Evolutionary conservation across 2,329 filamentous ascomycete genomes (phyloP).

Genomic region (Ceratocystis smalleyi): DNA sequence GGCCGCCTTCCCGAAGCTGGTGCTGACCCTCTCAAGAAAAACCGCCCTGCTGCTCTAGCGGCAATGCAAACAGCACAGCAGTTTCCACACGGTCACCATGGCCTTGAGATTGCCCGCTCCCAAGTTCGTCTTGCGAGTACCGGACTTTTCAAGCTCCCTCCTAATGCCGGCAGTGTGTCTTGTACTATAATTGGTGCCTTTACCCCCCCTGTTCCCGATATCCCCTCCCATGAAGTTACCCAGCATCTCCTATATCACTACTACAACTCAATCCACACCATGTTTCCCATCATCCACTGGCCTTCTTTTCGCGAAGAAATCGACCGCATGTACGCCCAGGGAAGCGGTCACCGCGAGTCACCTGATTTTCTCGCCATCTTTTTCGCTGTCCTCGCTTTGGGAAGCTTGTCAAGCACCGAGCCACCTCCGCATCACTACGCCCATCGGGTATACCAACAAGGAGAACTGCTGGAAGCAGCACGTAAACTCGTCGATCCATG

Average conservation of each 20-base stretch:
- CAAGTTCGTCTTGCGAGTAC: constrained; percentile 16
- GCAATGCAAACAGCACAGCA: constrained; percentile 14
- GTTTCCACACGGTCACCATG: constrained; percentile 14
- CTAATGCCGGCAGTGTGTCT: constrained; percentile 15
- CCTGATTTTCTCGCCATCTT: constrained; percentile 65
- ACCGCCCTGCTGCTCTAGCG: constrained; percentile 15
- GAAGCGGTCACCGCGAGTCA: constrained; percentile 35
- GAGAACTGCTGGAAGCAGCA: constrained; percentile 56
- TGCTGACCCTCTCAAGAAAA: constrained; percentile 15
- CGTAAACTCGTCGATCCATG: constrained; percentile 61
- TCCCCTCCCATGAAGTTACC: constrained; percentile 55
- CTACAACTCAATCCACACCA: constrained; percentile 58
- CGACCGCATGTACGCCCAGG: constrained; percentile 57
- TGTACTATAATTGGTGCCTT: constrained; percentile 24
- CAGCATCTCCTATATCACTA: constrained; percentile 65
- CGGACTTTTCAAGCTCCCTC: constrained; percentile 15
- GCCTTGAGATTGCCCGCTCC: constrained; percentile 15
- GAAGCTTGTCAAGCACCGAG: constrained; percentile 54
- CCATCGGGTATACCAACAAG: constrained; percentile 37
- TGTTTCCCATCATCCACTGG: constrained; percentile 80
- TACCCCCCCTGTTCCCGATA: constrained; percentile 40
- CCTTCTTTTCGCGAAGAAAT: constrained; percentile 63
- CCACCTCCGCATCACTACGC: constrained; percentile 27
- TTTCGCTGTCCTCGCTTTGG: constrained; percentile 70
- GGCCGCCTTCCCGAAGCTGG: constrained; percentile 12